Evolutionary conservation across 1,284 basidiomycete species (phyloP).

Genomic region (Fomes fomentarius): DNA sequence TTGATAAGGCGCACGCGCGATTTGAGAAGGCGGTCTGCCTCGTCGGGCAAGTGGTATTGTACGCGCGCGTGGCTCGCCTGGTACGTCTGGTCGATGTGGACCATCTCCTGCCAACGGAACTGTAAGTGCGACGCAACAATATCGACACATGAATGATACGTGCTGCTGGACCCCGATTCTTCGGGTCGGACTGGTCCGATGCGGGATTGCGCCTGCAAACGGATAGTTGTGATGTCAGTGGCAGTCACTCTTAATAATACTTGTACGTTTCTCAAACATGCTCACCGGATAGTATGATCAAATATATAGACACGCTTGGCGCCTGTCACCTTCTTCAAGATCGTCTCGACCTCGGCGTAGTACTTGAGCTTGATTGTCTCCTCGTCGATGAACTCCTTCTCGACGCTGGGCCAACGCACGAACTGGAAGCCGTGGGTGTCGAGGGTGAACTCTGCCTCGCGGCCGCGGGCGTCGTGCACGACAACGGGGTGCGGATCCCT

Average conservation of each 20-base stretch:
- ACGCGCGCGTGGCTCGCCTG: constrained; percentile 52
- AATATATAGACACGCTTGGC: constrained; percentile 47
- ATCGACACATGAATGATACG: no score
- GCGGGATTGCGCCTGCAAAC: constrained; percentile 18
- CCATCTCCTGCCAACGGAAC: constrained; percentile 28
- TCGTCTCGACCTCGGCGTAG: constrained; percentile 46
- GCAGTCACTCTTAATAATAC: no score
- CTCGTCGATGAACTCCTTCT: constrained; percentile 46
- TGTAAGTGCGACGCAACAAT: no score
- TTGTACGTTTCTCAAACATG: no score
- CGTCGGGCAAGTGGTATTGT: constrained; percentile 43
- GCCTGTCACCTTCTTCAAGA: constrained; percentile 45
- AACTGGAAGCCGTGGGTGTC: constrained; percentile 48
- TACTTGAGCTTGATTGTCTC: constrained; percentile 39
- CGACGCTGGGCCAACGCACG: constrained; percentile 29
- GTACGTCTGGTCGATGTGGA: constrained; percentile 63
- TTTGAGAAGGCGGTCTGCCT: constrained; percentile 46
- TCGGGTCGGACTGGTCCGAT: constrained; percentile 4
- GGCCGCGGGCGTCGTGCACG: constrained; percentile 35
- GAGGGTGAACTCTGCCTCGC: constrained; percentile 34
- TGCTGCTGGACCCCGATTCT: constrained; percentile 38
- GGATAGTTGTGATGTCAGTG: neutral
- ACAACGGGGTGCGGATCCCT: constrained; percentile 25
- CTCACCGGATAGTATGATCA: constrained; percentile 44
- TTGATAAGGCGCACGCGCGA: constrained; percentile 58